These are phyloP conservation scores for Musa itinerans DNA, from an alignment of 176 grass and related monocot genomes.

Conservation along the genomic window DNA sequence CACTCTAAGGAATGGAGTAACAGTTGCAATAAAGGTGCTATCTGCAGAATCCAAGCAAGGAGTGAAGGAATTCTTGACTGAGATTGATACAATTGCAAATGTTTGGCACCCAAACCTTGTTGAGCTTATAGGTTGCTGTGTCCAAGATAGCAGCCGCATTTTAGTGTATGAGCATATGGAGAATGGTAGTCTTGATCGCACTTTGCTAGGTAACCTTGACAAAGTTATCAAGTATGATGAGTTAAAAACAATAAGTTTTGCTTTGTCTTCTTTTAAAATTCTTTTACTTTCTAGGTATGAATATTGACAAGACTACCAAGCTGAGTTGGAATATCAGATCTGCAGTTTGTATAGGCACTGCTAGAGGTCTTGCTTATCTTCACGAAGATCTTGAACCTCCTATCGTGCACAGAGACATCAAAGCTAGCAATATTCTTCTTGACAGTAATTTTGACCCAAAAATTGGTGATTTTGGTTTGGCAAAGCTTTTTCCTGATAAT, in stretches of 20 bases:
- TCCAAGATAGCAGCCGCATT: conserved; percentile 37
- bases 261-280: neutral
- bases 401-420: neutral
- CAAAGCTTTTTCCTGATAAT: neutral
- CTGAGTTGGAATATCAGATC: neutral
- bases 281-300: neutral
- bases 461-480: conserved; percentile 3
- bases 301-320: neutral
- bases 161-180: conserved; percentile 40
- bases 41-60: conserved; percentile 43
- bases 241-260: neutral
- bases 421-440: neutral
- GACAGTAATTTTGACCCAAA: neutral
- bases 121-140: neutral
- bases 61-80: conserved; percentile 46
- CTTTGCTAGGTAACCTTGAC: conserved; percentile 27
- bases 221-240: neutral
- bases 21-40: conserved; percentile 40
- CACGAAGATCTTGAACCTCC: conserved; percentile 1
- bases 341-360: neutral
- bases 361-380: neutral
- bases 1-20: conserved; percentile 29
- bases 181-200: conserved; percentile 48
- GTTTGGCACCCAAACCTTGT: conserved; percentile 20
- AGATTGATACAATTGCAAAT: conserved; percentile 40